Base-by-base conservation (phyloP, 805 yeast genomes). In the Saccharomycopsis vini region DNA sequence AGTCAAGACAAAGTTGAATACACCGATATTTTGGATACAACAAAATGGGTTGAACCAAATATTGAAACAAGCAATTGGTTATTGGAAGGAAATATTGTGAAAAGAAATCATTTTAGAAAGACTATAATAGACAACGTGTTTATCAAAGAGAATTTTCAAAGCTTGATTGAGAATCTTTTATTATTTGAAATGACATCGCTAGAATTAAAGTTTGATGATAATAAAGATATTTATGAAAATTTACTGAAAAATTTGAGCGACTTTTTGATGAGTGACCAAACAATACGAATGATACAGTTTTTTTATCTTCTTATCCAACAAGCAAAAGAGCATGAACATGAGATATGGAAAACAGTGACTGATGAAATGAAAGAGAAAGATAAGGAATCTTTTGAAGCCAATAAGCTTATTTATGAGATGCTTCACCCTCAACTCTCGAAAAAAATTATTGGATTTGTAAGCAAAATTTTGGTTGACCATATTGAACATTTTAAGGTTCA, bases 381-480 rank as follows among this genome's bases (percentile, higher is more conserved):
- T 4, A 7, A 16, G 21, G 32, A 42, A 26, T 15, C 13, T 29
- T 42, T 24, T 18, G 41, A 42, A 16, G 29, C 23, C 24, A 32
- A 42, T 31, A 15, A 3, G 30, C 20, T 21, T 13, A 22, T 42
- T 15, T 42, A 29, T 33, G 16, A 42, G 13, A 26, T 26, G 18
- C 16, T 22, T 15, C 28, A 22, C 3, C 23, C 33, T 5, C 16
- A 31, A 18, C 18, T 42, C 16, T 3, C 10, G 2, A 23, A 29
- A 2, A 42, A 42, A 33, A 30, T 42, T 2, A 7, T 19, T n/a
- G 30, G 5, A 22, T 26, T 19, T 22, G 21, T 24, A 10, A 20
- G 44, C 33, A 35, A 18, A 7, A 2, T 35, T 13, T n/a, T 40
- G 10, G 26, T 19, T 16, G 42, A 40, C 13, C 38, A 23, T 20